phyloP scores from a whole-genome alignment of 768 basidiomycete species.

The Chalciporus chontae region DNA sequence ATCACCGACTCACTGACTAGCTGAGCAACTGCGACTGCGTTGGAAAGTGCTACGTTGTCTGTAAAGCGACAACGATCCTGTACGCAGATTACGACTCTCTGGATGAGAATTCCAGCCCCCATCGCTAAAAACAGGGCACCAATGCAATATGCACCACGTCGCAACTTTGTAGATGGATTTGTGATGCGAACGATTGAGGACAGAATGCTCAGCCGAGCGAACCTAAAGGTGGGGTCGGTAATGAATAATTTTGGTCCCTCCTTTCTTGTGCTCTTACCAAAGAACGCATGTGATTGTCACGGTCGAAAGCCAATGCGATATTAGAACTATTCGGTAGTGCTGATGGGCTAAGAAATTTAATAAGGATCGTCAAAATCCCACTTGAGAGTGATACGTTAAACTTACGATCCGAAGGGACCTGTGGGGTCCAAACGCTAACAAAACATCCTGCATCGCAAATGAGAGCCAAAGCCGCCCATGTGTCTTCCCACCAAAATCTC shows the following conservation, averaged over 20 bases:
- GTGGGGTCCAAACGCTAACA: constrained; percentile 18
- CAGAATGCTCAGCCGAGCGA: constrained; percentile 26
- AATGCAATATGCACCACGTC: constrained; percentile 13
- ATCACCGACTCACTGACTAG: constrained; percentile 21
- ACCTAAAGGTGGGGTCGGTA: constrained; percentile 10
- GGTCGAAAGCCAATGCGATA: constrained; percentile 18
- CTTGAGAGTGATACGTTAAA: neutral
- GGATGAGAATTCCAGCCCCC: constrained; percentile 13
- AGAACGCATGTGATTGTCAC: constrained; percentile 14
- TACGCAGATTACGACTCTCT: constrained; percentile 18
- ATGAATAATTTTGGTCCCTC: neutral
- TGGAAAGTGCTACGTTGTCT: constrained; percentile 7
- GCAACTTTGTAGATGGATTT: constrained; percentile 14
- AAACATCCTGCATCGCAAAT: constrained; percentile 19
- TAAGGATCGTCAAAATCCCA: neutral
- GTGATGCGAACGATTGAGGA: constrained; percentile 23
- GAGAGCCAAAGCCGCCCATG: constrained; percentile 25
- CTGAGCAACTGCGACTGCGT: constrained; percentile 14
- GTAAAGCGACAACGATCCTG: constrained; percentile 1
- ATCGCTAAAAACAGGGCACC: constrained; percentile 16
- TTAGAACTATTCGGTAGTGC: neutral
- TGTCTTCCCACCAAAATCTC: constrained; percentile 26
- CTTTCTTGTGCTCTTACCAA: constrained; percentile 16
- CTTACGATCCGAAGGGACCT: constrained; percentile 3
- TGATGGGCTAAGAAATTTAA: neutral